Evolutionary conservation across 495 filamentous ascomycete genomes (phyloP), one percentile per base, ranked within the genome.

Genomic region (Penicillium arizonense): DNA sequence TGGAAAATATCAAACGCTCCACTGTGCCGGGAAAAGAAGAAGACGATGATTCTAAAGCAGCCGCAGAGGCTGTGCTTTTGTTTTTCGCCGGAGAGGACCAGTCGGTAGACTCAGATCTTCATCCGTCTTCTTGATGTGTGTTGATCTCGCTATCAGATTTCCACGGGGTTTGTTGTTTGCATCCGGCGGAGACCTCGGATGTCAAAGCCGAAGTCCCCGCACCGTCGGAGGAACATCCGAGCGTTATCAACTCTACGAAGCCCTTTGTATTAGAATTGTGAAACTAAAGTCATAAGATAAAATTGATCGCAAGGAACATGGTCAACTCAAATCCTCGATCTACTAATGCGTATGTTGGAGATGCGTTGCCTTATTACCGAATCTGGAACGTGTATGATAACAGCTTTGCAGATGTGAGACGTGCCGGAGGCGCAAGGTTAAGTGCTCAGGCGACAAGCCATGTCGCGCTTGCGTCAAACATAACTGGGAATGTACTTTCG

Each of bases 41-140:
- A 12, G 56, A 55, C 10, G 62, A 68, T 64, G 66, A 71, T 52
- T 61, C 69, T 3, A 53, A 54, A 47, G 41, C 57, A 14, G 63
- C 67, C 1, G 69, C 69, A 9, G 69, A 68, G 50, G 53, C 54
- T 36, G 62, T 65, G 11, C 37, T 70, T 20, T 48, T 56, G 39
- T 69, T 68, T 46, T 64, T 68, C 38, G 51, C 46, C 0, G 64
- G 55, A 5, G 47, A 51, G 20, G 42, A 56, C 23, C 10, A 5
- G 3, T 12, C 2, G 11, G 8, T 6, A 13, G 18, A 8, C 18
- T 12, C 9, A 8, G 16, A 23, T 32, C 18, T 30, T 16, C 12
- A 34, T 23, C 3, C 24, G 21, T 11, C n/a, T 21, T 5, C 2
- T 3, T 44, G 16, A 18, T 46, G 18, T 1, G 5, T 3, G 2